Evolutionary conservation across 768 basidiomycete species (phyloP).

Genomic region (Porphyrellus cyaneotinctus): DNA sequence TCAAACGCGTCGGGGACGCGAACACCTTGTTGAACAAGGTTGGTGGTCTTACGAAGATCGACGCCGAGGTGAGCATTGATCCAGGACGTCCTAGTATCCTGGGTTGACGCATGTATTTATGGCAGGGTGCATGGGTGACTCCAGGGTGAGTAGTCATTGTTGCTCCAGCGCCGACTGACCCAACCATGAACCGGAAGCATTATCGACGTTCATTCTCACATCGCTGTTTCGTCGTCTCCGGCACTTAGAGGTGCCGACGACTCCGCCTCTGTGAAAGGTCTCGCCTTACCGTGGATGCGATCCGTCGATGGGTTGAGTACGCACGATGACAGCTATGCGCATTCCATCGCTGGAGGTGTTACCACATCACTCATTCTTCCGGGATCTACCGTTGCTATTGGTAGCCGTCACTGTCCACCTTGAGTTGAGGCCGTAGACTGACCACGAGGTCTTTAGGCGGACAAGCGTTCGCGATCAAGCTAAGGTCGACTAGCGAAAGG

Average conservation of each 20-base stretch:
- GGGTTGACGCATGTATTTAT: not conserved
- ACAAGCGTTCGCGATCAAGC: slow-evolving; percentile 74
- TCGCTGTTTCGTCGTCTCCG: slow-evolving; percentile 42
- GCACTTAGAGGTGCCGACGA: slow-evolving; percentile 44
- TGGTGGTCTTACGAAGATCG: slow-evolving; percentile 36
- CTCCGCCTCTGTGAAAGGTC: slow-evolving; percentile 46
- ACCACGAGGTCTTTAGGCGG: slow-evolving; percentile 49
- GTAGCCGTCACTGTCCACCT: slow-evolving; percentile 25
- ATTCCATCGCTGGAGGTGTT: slow-evolving; percentile 63
- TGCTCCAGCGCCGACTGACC: not conserved
- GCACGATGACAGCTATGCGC: slow-evolving; percentile 58
- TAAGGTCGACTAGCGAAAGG: slow-evolving; percentile 65
- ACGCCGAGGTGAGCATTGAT: slow-evolving; percentile 32
- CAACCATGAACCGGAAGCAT: slow-evolving; percentile 29
- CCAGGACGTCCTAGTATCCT: not conserved
- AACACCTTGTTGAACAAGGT: not conserved
- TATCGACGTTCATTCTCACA: slow-evolving; percentile 57
- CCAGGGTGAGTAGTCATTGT: slow-evolving; percentile 33
- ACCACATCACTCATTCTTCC: slow-evolving; percentile 76
- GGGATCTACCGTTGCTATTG: slow-evolving; percentile 61
- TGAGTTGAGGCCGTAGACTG: not conserved
- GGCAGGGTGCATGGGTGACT: slow-evolving; percentile 62
- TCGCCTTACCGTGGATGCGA: slow-evolving; percentile 56
- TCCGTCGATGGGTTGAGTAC: slow-evolving; percentile 73
- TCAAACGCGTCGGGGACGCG: slow-evolving; percentile 47